Evolutionary conservation across 176 grass and related monocot species (phyloP), one percentile per base, ranked within the genome.

Genomic region (Triticum turgidum): DNA sequence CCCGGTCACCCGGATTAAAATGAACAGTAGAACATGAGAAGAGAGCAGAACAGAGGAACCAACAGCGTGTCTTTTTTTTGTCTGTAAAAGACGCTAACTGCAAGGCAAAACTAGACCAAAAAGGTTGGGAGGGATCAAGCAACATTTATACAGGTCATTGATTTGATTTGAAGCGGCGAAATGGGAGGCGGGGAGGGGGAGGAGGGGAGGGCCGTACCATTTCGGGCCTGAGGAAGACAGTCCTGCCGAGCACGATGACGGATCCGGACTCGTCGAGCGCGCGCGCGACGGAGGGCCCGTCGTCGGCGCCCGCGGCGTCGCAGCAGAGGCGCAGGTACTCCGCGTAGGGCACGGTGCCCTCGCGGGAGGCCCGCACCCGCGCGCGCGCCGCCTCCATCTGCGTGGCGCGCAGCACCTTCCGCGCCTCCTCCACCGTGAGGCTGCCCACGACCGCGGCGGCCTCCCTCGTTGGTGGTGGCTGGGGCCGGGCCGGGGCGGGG

Each of bases 221-320:
- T 38, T 99, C 94, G 68, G 97, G 92, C 65, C 89, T 88, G 80
- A 99, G 94, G 89, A 97, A 97, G 80, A 99, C 94, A 76, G 68
- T 86, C 87, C 90, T 85, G 61, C 92, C 92, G 69, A 97, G 90
- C 2, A 97, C 97, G 61, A 99, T 93, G 59, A 99, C 94, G 30
- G 91, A 88, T 77, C 97, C 94, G 35, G 94, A 90, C 82, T 97
- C 88, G 67, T 99, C 97, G 72, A 99, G 97, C 11, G 94, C 91
- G 37, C 90, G 88, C 24, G 94, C 97, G 56, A 99, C 88, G 89
- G 89, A 78, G 20, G 85, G 58, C 0, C 94, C 97, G 0, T 59
- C 29, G 65, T 90, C 90, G 4, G 65, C 9, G 9, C 91, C 91
- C 20, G 92, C 61, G 9, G 94, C 87, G 56, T 97, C 94, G 89